A percentile compares a stretch with the other conserved stretches of the same genome.
phyloP scores from a whole-genome alignment of 768 basidiomycete species.

The Tulasnella sp. region DNA sequence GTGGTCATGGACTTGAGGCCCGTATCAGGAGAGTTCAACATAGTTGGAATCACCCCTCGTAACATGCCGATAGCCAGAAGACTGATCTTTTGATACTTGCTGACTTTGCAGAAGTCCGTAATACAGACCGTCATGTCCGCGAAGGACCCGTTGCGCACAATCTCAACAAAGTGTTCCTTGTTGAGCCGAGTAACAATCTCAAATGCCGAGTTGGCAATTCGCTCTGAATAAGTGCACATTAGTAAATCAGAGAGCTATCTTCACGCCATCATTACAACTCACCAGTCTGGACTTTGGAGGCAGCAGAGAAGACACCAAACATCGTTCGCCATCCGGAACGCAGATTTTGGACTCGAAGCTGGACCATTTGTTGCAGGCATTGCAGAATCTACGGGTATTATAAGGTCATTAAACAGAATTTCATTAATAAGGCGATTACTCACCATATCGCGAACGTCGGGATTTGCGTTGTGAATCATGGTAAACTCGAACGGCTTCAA shows the following conservation, averaged over 20 bases:
- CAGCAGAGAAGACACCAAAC: conserved; percentile 96
- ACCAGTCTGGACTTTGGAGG: conserved; percentile 86
- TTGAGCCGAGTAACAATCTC: conserved; percentile 90
- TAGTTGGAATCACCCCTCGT: conserved; percentile 79
- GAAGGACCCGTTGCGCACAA: conserved; percentile 88
- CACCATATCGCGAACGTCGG: conserved; percentile 94
- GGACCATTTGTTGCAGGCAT: conserved; percentile 98
- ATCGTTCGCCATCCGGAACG: conserved; percentile 98
- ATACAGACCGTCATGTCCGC: conserved; percentile 94
- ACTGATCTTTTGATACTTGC: conserved; percentile 98
- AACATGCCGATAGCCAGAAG: conserved; percentile 94
- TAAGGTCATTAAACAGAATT: conserved; percentile 10
- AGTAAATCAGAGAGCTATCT: neutral
- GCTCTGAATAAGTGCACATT: conserved; percentile 48
- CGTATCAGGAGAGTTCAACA: conserved; percentile 73
- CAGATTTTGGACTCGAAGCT: conserved; percentile 85
- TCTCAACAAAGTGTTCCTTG: conserved; percentile 77
- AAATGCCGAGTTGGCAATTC: conserved; percentile 85
- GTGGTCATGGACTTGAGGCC: conserved; percentile 21
- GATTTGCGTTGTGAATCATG: conserved; percentile 91
- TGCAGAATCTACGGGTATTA: conserved; percentile 58
- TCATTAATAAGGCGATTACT: conserved; percentile 16
- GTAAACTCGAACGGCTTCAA: conserved; percentile 96
- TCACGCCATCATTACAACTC: conserved; percentile 19
- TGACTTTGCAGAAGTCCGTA: conserved; percentile 98